Evolutionary conservation across 2,329 filamentous ascomycete genomes (phyloP).

Genomic region (Fusarium multiceps): DNA sequence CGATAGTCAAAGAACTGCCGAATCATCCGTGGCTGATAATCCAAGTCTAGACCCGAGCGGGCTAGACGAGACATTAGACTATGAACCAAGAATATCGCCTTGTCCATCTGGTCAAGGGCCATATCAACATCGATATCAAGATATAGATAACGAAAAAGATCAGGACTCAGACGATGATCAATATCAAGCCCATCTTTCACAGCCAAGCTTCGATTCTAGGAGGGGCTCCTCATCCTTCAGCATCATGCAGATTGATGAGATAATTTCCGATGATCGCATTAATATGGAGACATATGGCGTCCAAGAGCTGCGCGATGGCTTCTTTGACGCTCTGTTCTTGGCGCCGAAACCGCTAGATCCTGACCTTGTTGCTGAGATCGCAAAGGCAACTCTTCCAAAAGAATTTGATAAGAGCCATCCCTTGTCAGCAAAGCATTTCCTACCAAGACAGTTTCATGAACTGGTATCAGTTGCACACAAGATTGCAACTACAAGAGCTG

Average conservation of each 20-base stretch:
- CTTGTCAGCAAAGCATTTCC: conserved; percentile 58
- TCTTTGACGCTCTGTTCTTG: conserved; percentile 62
- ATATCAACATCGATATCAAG: background rate
- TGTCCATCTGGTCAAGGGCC: background rate
- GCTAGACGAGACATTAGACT: conserved; percentile 25
- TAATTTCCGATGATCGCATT: conserved; percentile 51
- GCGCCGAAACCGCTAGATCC: conserved; percentile 54
- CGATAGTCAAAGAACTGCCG: conserved; percentile 14
- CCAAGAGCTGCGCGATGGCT: conserved; percentile 58
- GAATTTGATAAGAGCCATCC: conserved; percentile 60
- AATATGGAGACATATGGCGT: conserved; percentile 57
- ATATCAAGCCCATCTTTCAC: conserved; percentile 18
- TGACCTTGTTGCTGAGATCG: conserved; percentile 55
- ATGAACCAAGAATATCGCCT: conserved; percentile 9
- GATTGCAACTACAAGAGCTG: conserved; percentile 61
- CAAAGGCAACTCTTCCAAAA: conserved; percentile 58
- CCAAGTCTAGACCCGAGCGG: conserved; percentile 40
- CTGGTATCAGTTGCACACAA: conserved; percentile 53
- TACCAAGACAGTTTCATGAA: conserved; percentile 61
- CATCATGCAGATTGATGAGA: conserved; percentile 50
- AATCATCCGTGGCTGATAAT: conserved; percentile 10
- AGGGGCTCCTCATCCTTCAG: conserved; percentile 46
- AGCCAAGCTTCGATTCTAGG: conserved; percentile 42
- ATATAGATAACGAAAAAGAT: background rate
- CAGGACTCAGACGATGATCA: background rate